phyloP scores from a whole-genome alignment of 2,329 filamentous ascomycete genomes.

The Aureobasidium sp. region DNA sequence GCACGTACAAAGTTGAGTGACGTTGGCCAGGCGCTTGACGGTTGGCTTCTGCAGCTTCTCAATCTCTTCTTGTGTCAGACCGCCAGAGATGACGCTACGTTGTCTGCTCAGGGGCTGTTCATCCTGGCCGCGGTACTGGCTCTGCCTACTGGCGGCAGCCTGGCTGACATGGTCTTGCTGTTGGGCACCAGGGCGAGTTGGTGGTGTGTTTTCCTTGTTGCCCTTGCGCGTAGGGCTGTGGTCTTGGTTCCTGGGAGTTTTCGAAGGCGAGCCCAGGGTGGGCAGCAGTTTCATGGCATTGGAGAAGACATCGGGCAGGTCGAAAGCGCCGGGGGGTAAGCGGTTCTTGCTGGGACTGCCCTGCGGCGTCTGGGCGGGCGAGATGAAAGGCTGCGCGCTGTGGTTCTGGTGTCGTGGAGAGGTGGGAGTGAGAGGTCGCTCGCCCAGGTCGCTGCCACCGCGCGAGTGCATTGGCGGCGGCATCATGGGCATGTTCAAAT shows the following conservation, averaged over 20 bases:
- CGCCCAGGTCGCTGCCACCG: conserved; percentile 30
- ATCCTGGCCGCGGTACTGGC: conserved; percentile 59
- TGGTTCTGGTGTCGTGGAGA: conserved; percentile 41
- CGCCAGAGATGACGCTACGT: conserved; percentile 18
- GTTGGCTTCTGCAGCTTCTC: conserved; percentile 89
- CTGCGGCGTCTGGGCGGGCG: conserved; percentile 63
- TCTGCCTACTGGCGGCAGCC: conserved; percentile 75
- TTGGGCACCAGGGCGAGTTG: conserved; percentile 35
- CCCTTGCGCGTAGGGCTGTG: conserved; percentile 55
- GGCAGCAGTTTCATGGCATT: conserved; percentile 58
- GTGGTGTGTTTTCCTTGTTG: conserved; percentile 83
- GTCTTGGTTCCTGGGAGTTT: conserved; percentile 27
- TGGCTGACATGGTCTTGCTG: conserved; percentile 51
- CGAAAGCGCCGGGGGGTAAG: conserved; percentile 65
- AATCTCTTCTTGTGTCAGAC: conserved; percentile 73
- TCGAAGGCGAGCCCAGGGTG: conserved; percentile 53
- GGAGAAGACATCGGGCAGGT: conserved; percentile 64
- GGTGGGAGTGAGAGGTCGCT: conserved; percentile 20
- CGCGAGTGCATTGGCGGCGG: conserved; percentile 46
- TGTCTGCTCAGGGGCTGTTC: conserved; percentile 50
- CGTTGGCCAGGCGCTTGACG: conserved; percentile 89
- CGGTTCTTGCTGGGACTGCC: conserved; percentile 78
- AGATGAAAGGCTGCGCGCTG: conserved; percentile 58
- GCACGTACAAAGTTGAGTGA: conserved; percentile 84
- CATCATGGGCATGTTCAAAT: conserved; percentile 17